Base-by-base conservation (phyloP, 768 basidiomycete species). In the Coprinopsis sp. region DNA sequence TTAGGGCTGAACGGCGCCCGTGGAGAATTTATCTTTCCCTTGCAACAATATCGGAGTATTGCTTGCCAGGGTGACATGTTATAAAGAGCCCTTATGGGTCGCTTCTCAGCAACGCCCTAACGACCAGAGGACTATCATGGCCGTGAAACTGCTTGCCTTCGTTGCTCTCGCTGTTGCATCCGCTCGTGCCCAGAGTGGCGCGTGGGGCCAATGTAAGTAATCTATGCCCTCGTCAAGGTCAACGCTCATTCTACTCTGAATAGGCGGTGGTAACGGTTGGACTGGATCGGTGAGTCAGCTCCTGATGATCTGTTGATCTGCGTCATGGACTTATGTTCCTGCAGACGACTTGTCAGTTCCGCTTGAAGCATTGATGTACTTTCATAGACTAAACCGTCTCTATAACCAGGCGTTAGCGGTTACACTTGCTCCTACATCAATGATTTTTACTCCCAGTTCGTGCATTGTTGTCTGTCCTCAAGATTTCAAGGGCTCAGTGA, bases 381-480 rank as follows among this genome's bases (percentile, higher is more conserved):
- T 34, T 30, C 12, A 16, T 14, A 23, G 10, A 18, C 22, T 8
- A 12, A 4, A 4, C 24, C 8, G n/a, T n/a, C 8, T 37, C 25
- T 31, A 23, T 6, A 19, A 3, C 23, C 34, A 65, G 64, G 65
- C 42, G 61, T 53, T 29, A 36, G 59, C 10, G 64, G 64, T 40
- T 54, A 55, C 22, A 54, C 54, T 18, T 67, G 64, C 43, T 44
- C 55, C n/a, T 54, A 58, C 29, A 24, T 52, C 34, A 66, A 66
- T 42, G 54, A 60, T n/a, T 67, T 47, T 23, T 67, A 64, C 46
- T 64, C 58, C 29, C 64, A 67, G 63, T 64, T 46, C 44, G 58
- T 43, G 18, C 10, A 10, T 18, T 38, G 7, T 21, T 12, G 16
- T n/a, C n/a, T 38, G 13, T 4, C 4, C n/a, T 12, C 24, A 18